Evolutionary conservation across 345 rosid genomes (phyloP), one percentile per base, ranked within the genome.

Genomic region (Populus pruinosa): DNA sequence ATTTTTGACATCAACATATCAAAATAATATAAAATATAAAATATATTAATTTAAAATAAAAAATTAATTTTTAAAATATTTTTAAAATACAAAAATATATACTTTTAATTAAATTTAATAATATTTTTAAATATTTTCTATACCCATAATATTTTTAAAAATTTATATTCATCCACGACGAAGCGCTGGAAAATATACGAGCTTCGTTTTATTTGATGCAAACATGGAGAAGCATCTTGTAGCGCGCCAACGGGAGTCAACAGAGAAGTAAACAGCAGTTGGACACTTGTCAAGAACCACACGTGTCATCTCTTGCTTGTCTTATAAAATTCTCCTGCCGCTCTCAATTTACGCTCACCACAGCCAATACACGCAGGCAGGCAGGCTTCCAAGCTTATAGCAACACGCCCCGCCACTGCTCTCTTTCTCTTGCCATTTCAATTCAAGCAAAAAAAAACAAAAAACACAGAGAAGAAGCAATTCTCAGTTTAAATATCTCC

Each of bases 291-390:
- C 6, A 16, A 8, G 2, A 8, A 25, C 39, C 6, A 0, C 67
- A n/a, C 66, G 2, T 2, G 29, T 7, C 53, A 23, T 9, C 27
- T n/a, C 5, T 9, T 5, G 11, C 53, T 13, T 12, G 71, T 25
- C 62, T 84, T 82, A 85, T 83, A 87, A 82, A 83, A 56, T 0
- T 8, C 39, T 16, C 16, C 44, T 17, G n/a, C 59, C 33, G 70
- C 59, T 69, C 56, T 21, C 8, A 0, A n/a, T 20, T 33, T 56
- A 38, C 20, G 11, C 67, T 70, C 83, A 75, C 18, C 12, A 56
- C 63, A 9, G 5, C 63, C 63, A n/a, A 1, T 53, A 20, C 61
- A 5, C 6, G 55, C 17, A 18, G 55, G 55, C 21, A 50, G 5
- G 53, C 53, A 47, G 53, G 53, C 53, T 0, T 50, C 0, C 7